A percentile compares a stretch with the other conserved stretches of the same genome.
Evolutionary conservation across 176 grass and related monocot genomes (phyloP).

Genomic region (Triticum monococcum): DNA sequence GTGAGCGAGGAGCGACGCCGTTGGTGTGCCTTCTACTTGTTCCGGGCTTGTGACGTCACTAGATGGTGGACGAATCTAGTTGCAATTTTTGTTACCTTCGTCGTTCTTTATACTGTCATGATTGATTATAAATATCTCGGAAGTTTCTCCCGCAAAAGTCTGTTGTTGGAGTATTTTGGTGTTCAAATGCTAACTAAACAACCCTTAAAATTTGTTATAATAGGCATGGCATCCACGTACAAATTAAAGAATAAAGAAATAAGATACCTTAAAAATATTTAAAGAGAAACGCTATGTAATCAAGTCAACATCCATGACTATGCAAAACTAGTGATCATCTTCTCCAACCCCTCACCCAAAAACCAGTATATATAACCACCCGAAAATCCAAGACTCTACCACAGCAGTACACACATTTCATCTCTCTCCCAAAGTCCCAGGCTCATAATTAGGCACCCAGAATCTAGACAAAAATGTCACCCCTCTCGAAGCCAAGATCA

Average conservation of each 20-base stretch:
- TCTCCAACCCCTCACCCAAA: slow-evolving; percentile 12
- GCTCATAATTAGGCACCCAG: neutral
- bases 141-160: neutral
- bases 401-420: slow-evolving; percentile 2
- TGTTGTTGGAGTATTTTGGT: neutral
- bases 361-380: slow-evolving; percentile 46
- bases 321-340: slow-evolving; percentile 30
- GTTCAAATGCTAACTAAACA: neutral
- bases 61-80: too few species aligned
- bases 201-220: neutral
- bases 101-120: too few species aligned
- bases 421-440: neutral
- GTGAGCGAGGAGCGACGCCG: too few species aligned
- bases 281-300: neutral
- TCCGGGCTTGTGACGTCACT: too few species aligned
- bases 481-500: neutral
- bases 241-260: neutral
- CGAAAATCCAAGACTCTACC: slow-evolving; percentile 18
- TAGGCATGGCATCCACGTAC: neutral
- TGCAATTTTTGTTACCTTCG: too few species aligned
- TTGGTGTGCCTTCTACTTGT: too few species aligned
- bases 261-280: neutral
- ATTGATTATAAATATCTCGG: too few species aligned
- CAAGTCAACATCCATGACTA: slow-evolving; percentile 34
- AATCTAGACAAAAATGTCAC: slow-evolving; percentile 29